Base-by-base conservation (phyloP, 129 eudicot species). In the Lactuca sativa region DNA sequence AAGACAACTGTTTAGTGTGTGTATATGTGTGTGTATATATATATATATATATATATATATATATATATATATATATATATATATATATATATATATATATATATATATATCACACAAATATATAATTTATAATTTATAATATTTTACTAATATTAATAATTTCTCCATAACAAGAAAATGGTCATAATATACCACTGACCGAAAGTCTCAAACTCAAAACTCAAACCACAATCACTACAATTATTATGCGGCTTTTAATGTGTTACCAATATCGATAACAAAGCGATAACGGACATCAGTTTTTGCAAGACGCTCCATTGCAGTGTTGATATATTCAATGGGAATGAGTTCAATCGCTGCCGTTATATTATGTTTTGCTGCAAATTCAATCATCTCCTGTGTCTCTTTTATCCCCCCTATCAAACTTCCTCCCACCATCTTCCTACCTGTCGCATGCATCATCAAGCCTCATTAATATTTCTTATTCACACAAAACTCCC, bases 361-460 rank as follows among this genome's bases (percentile, higher is more conserved):
- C 33, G 75, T 73, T 62, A 73, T 73, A 34, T 79, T 79, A 49
- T 79, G 79, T 54, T 60, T 69, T 12, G 75, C 79, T 40, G 83
- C 83, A 73, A 79, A 79, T 7, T 79, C 83, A 67, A 79, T 59
- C 83, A 79, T 79, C 56, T 72, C 79, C 60, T 79, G 79, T 10
- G 79, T 73, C 75, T 79, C 83, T 18, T 79, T 73, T 54, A 79
- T 73, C 18, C 83, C 83, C 31, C 83, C 82, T 5, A 72, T 72
- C 53, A 56, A 38, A 59, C 82, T 72, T 59, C 78, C 82, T 57
- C 74, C 82, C 69, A 78, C 82, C 49, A 72, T 11, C 64, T 78
- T 78, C 74, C 82, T 72, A 53, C 74, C 82, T 78, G 72, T 38
- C 11, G 21, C 66, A 71, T 44, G 25, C 66, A 71, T 44, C 59